Conservation (phyloP, 441 rosid genomes). For the Arabidopsis lyrata region DNA sequence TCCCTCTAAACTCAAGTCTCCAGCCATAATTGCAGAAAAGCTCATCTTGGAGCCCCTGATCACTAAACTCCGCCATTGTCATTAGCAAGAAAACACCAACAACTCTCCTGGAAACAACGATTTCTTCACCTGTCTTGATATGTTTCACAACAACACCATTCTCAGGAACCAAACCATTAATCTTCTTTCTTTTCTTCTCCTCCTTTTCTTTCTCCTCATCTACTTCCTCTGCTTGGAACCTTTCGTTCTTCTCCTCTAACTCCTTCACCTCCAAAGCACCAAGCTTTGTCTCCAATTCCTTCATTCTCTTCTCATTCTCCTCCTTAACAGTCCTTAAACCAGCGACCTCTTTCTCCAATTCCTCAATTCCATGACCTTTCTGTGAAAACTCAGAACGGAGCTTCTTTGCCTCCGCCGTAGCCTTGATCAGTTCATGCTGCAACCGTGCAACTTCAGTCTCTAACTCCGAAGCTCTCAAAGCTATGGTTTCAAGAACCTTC, state of each 20-base stretch:
- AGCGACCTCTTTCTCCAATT: slow-evolving; percentile 55
- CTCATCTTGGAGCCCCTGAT: slow-evolving; percentile 78
- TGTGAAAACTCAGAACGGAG: slow-evolving; percentile 50
- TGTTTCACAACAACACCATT: slow-evolving; percentile 67
- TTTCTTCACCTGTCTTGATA: slow-evolving; percentile 78
- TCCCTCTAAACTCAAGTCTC: slow-evolving; percentile 68
- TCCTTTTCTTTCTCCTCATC: slow-evolving; percentile 58
- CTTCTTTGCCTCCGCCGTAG: slow-evolving; percentile 51
- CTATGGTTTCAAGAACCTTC: slow-evolving; percentile 57
- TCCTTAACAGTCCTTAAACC: slow-evolving; percentile 55
- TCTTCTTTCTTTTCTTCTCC: slow-evolving; percentile 59
- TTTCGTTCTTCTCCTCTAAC: slow-evolving; percentile 65
- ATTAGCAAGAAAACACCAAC: slow-evolving; percentile 67
- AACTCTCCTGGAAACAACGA: slow-evolving; percentile 64
- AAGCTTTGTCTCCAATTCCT: slow-evolving; percentile 70
- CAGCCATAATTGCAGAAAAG: slow-evolving; percentile 69
- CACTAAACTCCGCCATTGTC: slow-evolving; percentile 94
- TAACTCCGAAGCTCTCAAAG: slow-evolving; percentile 65
- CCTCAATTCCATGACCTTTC: slow-evolving; percentile 50
- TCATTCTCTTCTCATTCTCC: slow-evolving; percentile 62
- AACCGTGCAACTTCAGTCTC: slow-evolving; percentile 69
- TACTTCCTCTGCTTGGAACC: slow-evolving; percentile 64
- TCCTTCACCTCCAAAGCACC: slow-evolving; percentile 62
- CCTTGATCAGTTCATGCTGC: slow-evolving; percentile 66
- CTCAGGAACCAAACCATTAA: slow-evolving; percentile 63